Evolutionary conservation across 257 asterid species (phyloP), one percentile per base, ranked within the genome.

Genomic region (Fraxinus americana): DNA sequence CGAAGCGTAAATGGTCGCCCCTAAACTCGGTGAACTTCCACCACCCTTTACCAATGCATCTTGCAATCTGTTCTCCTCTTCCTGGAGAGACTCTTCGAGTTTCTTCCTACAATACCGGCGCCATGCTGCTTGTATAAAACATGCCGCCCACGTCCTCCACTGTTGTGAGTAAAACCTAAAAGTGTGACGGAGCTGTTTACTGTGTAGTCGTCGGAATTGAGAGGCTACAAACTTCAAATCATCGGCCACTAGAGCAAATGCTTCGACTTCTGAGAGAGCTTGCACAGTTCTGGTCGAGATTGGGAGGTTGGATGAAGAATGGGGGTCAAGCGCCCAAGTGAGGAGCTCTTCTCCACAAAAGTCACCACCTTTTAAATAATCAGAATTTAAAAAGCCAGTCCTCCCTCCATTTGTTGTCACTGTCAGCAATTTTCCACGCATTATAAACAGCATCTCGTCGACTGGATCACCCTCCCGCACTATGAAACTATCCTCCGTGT

Each of bases 321-420:
- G 87, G 14, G 99, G 99, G 81, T 93, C 98, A 13, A 96, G 85
- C 43, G 99, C 99, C 99, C 99, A 96, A 5, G 99, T 96, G 19
- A 96, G 90, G 77, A 96, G 98, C 91, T 96, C 99, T 81, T 96
- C 99, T 23, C 99, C 99, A 77, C 99, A 96, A 76, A 96, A 96
- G 75, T 96, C 99, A 1, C 99, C 99, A 0, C 97, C 98, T 82
- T 91, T 96, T 48, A 96, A 85, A 82, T 80, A 79, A 68, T 89
- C 99, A 0, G 98, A 89, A 86, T 96, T 96, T 72, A 96, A 93
- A 68, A 96, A 96, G 6, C 99, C 99, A 0, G 98, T 96, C 74
- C 99, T 82, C 48, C 99, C 99, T 34, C 99, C 99, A 59, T 93
- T 93, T 5, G 99, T 96, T n/a, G 99, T 96, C 75, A 89, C 93